These are phyloP conservation scores for Fusarium camptoceras DNA, from an alignment of 2,329 filamentous ascomycete species.

Conservation along the genomic window DNA sequence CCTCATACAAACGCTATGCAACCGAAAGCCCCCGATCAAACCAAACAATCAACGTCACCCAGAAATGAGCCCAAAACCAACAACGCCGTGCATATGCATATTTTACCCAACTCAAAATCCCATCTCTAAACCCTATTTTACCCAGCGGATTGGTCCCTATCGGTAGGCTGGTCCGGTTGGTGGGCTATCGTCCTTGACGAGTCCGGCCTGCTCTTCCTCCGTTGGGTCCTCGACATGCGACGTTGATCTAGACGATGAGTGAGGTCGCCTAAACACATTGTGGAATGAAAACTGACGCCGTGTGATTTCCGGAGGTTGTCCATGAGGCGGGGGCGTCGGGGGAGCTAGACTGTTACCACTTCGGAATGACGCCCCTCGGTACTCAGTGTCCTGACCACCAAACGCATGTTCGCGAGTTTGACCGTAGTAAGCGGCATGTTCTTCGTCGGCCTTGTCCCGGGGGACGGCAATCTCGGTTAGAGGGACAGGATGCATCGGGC, in stretches of 20 bases:
- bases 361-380: conserved; percentile 60
- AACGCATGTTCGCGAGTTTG: conserved; percentile 60
- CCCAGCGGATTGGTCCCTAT: conserved; percentile 26
- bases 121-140: conserved; percentile 2
- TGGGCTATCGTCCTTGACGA: conserved; percentile 73
- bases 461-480: conserved; percentile 70
- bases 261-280: conserved; percentile 73
- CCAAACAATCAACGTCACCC: conserved; percentile 5
- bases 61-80: conserved; percentile 33
- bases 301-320: conserved; percentile 70
- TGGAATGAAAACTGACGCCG: conserved; percentile 92
- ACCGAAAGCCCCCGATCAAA: conserved; percentile 11
- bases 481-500: conserved; percentile 70
- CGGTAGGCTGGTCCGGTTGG: conserved; percentile 31
- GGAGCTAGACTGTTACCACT: conserved; percentile 62
- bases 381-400: conserved; percentile 58
- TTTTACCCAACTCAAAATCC: conserved; percentile 17
- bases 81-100: conserved; percentile 44
- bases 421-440: conserved; percentile 56
- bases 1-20: conserved; percentile 39
- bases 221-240: conserved; percentile 61
- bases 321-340: conserved; percentile 72
- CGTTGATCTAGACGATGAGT: conserved; percentile 50
- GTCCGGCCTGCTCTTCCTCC: conserved; percentile 84
- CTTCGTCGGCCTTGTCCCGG: conserved; percentile 58